Conservation (phyloP, 257 asterid genomes). For the Paulownia fortunei region DNA sequence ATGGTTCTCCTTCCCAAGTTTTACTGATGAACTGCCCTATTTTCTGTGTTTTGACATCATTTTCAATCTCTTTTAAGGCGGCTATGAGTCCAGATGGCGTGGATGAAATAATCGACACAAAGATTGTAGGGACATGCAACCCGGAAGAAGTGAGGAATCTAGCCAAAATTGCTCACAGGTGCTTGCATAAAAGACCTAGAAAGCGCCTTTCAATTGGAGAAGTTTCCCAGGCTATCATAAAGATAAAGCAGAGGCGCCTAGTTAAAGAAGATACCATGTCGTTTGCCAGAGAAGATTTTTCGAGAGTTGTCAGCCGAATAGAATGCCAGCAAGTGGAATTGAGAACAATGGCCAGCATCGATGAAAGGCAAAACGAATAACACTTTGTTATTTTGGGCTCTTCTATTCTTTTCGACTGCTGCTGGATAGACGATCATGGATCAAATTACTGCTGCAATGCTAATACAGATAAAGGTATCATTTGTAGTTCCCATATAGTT, state of each 20-base stretch:
- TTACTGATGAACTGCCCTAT: not conserved
- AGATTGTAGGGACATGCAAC: conserved; percentile 70
- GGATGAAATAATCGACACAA: conserved; percentile 85
- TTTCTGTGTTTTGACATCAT: not conserved
- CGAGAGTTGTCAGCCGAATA: conserved; percentile 68
- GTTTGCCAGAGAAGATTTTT: conserved; percentile 60
- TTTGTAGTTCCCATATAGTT: not conserved
- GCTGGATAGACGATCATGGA: not conserved
- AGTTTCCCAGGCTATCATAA: conserved; percentile 79
- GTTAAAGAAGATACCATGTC: conserved; percentile 73
- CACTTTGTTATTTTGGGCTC: not conserved
- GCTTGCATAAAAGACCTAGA: conserved; percentile 68
- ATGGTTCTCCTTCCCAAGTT: not conserved
- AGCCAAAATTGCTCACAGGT: conserved; percentile 75
- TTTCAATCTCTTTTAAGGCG: conserved; percentile 54
- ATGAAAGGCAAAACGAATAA: conserved; percentile 46
- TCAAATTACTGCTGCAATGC: not conserved
- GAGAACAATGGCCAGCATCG: conserved; percentile 59
- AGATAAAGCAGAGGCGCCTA: conserved; percentile 66
- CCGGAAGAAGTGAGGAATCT: conserved; percentile 73
- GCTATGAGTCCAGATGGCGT: conserved; percentile 88
- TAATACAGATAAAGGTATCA: not conserved
- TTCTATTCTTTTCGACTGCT: conserved; percentile 1
- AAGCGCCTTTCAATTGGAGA: conserved; percentile 86
- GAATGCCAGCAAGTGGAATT: conserved; percentile 78